Base-by-base conservation (phyloP, 2,329 filamentous ascomycete genomes). In the Aspergillus calidoustus region DNA sequence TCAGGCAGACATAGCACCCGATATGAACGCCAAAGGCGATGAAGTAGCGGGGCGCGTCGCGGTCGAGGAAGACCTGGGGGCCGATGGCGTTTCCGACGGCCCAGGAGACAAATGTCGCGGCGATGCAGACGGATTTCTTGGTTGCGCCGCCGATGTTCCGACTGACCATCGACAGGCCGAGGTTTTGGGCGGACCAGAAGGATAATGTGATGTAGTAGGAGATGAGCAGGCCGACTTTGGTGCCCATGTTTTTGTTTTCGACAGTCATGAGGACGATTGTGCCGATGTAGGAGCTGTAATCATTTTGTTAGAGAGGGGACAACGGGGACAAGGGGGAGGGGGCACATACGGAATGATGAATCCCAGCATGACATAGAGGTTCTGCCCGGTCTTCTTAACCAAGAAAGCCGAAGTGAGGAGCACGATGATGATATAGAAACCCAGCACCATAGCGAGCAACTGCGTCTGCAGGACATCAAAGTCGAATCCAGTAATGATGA, bases 131-230 rank as follows among this genome's bases (percentile, higher is more conserved):
- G 0, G 84, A 83, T 74, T 91, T 91, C 78, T 92, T 92, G 1
- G 89, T 92, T 68, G 90, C 88, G 0, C 90, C 90, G 28, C 87
- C 90, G 9, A 91, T 80, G 69, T 92, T 92, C 17, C 89, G 83
- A 0, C 86, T 86, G 60, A 91, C 82, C 80, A 92, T 83, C 15
- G 87, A 88, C 68, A 92, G 82, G 7, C 84, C 81, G 13, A 91
- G 79, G 1, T 87, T 89, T 69, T 90, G 86, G 0, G 89, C 89
- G 0, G 89, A 88, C 89, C 89, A 92, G 83, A 93, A 93, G 5
- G 88, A 91, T 19, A 92, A 82, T 0, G 87, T 89, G 64, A 92
- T 89, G 77, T 92, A 93, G 81, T 92, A 93, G 70, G 83, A 85
- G 69, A 92, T 85, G 15, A 92, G 78, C 0, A 93, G 82, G 6